Evolutionary conservation across 2,329 filamentous ascomycete species (phyloP).

Genomic region (Botrytis tulipae): DNA sequence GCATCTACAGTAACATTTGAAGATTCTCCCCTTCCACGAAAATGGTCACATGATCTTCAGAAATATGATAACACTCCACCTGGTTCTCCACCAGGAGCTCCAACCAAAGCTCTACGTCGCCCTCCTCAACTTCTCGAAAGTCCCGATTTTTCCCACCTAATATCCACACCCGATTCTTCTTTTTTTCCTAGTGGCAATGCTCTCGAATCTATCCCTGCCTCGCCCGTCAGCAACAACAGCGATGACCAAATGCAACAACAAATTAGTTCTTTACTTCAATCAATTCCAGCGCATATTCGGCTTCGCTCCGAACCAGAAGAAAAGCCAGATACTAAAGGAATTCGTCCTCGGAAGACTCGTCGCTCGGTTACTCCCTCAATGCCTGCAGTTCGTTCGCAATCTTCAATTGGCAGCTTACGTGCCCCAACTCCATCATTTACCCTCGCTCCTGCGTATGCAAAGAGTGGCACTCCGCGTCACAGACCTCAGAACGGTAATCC

Average conservation of each 20-base stretch:
- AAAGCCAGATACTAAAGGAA: conserved; percentile 34
- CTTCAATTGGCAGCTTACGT: conserved; percentile 36
- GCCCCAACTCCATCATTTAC: conserved; percentile 67
- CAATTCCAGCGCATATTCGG: conserved; percentile 76
- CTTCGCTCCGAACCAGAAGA: conserved; percentile 55
- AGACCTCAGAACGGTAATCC: conserved; percentile 54
- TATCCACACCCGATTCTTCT: conserved; percentile 28
- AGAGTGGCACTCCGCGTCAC: conserved; percentile 44
- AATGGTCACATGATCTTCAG: conserved; percentile 23
- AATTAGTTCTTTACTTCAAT: conserved; percentile 74
- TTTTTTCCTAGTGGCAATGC: conserved; percentile 33
- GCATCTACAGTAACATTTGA: conserved; percentile 21
- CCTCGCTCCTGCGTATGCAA: conserved; percentile 59
- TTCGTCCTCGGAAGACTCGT: conserved; percentile 39
- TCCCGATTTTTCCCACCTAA: conserved; percentile 25
- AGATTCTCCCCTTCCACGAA: conserved; percentile 30
- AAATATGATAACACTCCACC: conserved; percentile 31
- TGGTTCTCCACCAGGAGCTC: conserved; percentile 28
- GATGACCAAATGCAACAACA: conserved; percentile 75
- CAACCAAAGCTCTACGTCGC: conserved; percentile 20
- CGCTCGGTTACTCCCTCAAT: conserved; percentile 36
- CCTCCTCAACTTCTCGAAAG: conserved; percentile 27
- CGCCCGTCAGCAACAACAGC: conserved; percentile 31
- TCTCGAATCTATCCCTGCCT: conserved; percentile 24
- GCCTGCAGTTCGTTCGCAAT: conserved; percentile 26